These are phyloP conservation scores for Brassica rapa DNA, from an alignment of 345 rosid genomes.

Conservation along the genomic window DNA sequence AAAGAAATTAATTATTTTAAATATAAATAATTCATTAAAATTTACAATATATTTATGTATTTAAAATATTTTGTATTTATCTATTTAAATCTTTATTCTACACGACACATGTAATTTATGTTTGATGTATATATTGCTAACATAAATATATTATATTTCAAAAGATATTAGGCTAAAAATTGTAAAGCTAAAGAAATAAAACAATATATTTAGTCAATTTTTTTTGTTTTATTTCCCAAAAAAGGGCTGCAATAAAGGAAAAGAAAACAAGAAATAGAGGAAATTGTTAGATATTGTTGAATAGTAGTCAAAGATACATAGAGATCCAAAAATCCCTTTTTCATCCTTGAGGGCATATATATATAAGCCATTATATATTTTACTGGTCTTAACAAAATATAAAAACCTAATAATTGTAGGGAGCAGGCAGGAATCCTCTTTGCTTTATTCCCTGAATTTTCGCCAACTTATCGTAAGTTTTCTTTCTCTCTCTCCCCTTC, in stretches of 20 bases:
- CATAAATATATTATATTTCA: neutral
- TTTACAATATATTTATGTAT: neutral
- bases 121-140: too few relatives aligned
- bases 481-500: conserved; percentile 16
- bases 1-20: neutral
- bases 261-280: neutral
- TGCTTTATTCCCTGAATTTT: conserved; percentile 19
- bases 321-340: neutral
- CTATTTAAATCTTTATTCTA: neutral
- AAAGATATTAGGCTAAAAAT: neutral
- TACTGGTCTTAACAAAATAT: neutral
- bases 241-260: neutral
- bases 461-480: conserved; percentile 23
- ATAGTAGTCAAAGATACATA: neutral
- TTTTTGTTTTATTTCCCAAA: neutral
- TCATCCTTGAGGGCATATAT: neutral
- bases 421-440: neutral
- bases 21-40: neutral
- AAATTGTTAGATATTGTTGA: conserved; percentile 4
- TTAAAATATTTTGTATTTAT: neutral
- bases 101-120: neutral
- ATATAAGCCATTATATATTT: conserved; percentile 12
- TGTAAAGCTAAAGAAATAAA: neutral
- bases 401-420: conserved; percentile 25
- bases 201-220: neutral